Percentiles rank a stretch among this genome's conserved stretches.
phyloP scores from a whole-genome alignment of 2,329 filamentous ascomycete genomes.

The Waltergamsia citrina region DNA sequence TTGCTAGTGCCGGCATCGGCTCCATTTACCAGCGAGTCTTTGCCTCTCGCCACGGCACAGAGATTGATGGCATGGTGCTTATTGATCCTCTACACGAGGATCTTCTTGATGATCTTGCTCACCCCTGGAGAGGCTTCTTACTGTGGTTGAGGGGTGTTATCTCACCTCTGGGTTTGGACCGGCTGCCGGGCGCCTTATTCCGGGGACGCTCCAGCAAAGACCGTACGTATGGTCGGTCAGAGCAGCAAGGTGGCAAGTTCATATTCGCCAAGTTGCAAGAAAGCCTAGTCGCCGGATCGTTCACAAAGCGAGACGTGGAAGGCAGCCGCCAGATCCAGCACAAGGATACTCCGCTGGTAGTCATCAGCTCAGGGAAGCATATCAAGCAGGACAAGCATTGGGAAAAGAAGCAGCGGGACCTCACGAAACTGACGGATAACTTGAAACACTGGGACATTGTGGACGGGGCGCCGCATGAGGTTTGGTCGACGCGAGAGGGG shows the following conservation, averaged over 20 bases:
- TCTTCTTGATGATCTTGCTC: constrained; percentile 58
- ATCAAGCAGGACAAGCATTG: constrained; percentile 60
- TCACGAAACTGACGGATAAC: constrained; percentile 72
- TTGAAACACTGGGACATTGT: constrained; percentile 81
- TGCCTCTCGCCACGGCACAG: constrained; percentile 66
- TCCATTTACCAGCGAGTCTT: constrained; percentile 89
- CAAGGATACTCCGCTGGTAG: constrained; percentile 62
- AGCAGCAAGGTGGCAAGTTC: constrained; percentile 72
- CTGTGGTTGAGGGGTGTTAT: constrained; percentile 82
- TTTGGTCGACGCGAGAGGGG: constrained; percentile 72
- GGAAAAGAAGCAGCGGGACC: constrained; percentile 76
- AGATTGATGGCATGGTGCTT: constrained; percentile 71
- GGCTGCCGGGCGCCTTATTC: constrained; percentile 72
- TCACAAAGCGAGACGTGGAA: constrained; percentile 74
- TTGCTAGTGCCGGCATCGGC: constrained; percentile 79
- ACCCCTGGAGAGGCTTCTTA: constrained; percentile 63
- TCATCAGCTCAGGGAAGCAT: constrained; percentile 74
- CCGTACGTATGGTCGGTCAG: constrained; percentile 71
- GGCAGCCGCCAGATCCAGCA: constrained; percentile 73
- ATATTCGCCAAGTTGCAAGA: constrained; percentile 92
- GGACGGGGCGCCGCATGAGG: constrained; percentile 71
- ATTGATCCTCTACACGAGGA: constrained; percentile 89
- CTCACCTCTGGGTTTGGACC: constrained; percentile 78
- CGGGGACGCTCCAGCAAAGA: constrained; percentile 72
- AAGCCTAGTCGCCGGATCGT: constrained; percentile 73